Evolutionary conservation across 805 yeast genomes (phyloP), one percentile per base, ranked within the genome.

Genomic region (Pichia manshurica): DNA sequence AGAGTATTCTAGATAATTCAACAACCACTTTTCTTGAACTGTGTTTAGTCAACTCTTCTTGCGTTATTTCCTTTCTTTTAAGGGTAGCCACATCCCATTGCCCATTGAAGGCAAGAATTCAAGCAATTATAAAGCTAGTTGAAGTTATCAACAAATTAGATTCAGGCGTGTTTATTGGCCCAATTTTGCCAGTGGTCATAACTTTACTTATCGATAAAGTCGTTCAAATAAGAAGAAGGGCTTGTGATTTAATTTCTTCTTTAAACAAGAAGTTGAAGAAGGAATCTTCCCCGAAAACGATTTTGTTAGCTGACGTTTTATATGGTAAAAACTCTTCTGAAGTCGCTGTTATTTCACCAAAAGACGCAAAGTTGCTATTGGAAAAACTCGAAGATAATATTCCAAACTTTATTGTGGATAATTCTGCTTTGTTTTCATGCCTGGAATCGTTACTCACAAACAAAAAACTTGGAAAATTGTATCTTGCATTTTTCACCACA

Each of bases 401-500:
- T 33, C 62, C 67, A 8, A 79, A 75, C 47, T 70, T 76, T 46
- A 65, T 70, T 19, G 62, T 81, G 52, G 89, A 82, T 53, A 65
- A 65, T 31, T 62, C 67, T 22, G 79, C 77, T 56, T 62, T 79
- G 50, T 61, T 71, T 46, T 50, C 65, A 52, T 53, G 57, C 25
- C 63, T 74, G 47, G 63, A 47, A 44, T 51, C 53, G 10, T 43
- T 69, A 25, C 57, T 75, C 4, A 68, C 71, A 22, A 81, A 82
- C 59, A 77, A 74, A 56, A 79, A 76, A 50, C 60, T 75, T 38
- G 83, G 82, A 15, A 74, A 77, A 48, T 66, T 83, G 5, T 70
- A 76, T 39, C 63, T 82, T 46, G 76, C 89, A 0, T 85, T 82
- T 54, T 71, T 87, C 57, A 78, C 84, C 17, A 79, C 83, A 47